Evolutionary conservation across 768 basidiomycete species (phyloP), one percentile per base, ranked within the genome.

Genomic region (Rhodotorula toruloides): DNA sequence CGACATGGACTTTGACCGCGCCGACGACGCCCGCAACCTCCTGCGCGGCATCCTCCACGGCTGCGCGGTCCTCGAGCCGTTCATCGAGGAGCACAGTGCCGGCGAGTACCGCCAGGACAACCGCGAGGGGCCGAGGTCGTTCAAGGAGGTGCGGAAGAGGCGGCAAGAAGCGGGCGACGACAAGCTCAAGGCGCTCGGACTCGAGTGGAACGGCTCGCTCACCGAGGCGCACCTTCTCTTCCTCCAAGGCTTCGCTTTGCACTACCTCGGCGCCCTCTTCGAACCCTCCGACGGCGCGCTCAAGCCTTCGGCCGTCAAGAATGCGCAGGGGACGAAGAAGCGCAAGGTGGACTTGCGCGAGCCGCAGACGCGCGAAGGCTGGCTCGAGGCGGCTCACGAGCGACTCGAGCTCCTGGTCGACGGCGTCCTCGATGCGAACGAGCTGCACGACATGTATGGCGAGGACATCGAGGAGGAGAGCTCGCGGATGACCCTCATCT

Each of bases 21-120:
- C 49, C 39, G 70, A 71, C 37, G 70, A 71, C 25, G 70, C 70
- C 13, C 47, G 62, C 1, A 25, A n/a, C 37, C 22, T 71, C 44
- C 58, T 71, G 17, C 57, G 70, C 17, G 70, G 70, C 25, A 72
- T 72, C 54, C 53, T 72, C 12, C 70, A 72, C 54, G 70, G 70
- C 31, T 54, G 46, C 27, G 66, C 59, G 13, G 55, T 68, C 31
- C 52, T 62, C 49, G 62, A 65, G 29, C 61, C 56, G 4, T 60
- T 55, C 48, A 40, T 56, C n/a, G 17, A 13, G 21, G 25, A 29
- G 34, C 4, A n/a, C n/a, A n/a, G n/a, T n/a, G n/a, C n/a, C n/a
- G n/a, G 25, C 46, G 57, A 57, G 10, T 36, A 44, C 34, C 6
- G 17, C n/a, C 17, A 43, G 16, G 39, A 65, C 22, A 13, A 36